Percentiles rank a stretch among this genome's conserved stretches.
Conservation (phyloP, 176 grass and related monocot species). For the Saccharum officinarum region DNA sequence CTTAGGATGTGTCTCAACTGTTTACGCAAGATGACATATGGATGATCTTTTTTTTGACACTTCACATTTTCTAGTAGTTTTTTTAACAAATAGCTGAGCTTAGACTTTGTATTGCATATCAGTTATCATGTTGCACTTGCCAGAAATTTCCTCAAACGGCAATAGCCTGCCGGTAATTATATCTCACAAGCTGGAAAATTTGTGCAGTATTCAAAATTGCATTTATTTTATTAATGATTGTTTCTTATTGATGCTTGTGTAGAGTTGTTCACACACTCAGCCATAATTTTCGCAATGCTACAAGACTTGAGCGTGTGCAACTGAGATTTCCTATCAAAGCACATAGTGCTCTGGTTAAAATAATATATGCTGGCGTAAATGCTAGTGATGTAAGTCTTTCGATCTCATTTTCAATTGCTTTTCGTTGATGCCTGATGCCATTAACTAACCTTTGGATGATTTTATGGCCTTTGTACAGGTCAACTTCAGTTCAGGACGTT, state of each 20-base stretch:
- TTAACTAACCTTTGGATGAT: constrained; percentile 4
- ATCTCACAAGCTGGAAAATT: constrained; percentile 3
- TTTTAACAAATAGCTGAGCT: constrained; percentile 21
- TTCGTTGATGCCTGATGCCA: constrained; percentile 24
- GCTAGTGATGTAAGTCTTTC: constrained; percentile 91
- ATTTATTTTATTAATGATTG: constrained; percentile 24
- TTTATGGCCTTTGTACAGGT: constrained; percentile 54
- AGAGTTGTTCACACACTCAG: constrained; percentile 94
- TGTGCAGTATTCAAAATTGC: background rate
- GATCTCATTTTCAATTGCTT: constrained; percentile 2
- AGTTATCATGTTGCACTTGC: background rate
- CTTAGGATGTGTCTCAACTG: constrained; percentile 2
- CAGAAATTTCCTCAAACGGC: background rate
- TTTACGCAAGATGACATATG: background rate
- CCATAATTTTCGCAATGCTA: constrained; percentile 91
- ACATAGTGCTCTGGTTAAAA: constrained; percentile 78
- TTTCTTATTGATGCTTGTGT: constrained; percentile 44
- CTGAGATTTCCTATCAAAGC: constrained; percentile 78
- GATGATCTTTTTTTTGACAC: background rate
- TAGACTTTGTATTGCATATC: constrained; percentile 18
- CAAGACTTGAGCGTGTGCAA: constrained; percentile 62
- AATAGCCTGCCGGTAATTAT: constrained; percentile 29
- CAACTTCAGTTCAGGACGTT: constrained; percentile 94
- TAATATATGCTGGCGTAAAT: constrained; percentile 99
- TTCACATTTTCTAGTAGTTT: constrained; percentile 9